Evolutionary conservation across 768 basidiomycete genomes (phyloP), one percentile per base, ranked within the genome.

Genomic region (Amylocystis lapponica): DNA sequence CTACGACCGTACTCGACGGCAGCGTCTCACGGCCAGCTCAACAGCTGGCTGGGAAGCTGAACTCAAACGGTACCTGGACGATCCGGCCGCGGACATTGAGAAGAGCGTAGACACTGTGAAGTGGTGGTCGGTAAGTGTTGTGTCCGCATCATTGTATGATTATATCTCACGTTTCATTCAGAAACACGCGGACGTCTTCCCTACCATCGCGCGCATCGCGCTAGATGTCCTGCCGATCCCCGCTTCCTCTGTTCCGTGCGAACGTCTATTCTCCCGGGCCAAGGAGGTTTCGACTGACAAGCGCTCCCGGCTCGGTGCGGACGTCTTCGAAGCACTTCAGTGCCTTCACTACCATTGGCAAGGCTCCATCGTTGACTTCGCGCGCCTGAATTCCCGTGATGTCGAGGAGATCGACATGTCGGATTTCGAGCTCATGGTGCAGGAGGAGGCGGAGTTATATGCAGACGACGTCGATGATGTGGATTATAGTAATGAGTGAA

Each of bases 61-160:
- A 26, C 27, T 53, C 2, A n/a, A 38, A 7, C 40, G 20, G 13
- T 54, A 61, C 41, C 53, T 54, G 2, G 26, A 35, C 1, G 52
- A 54, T 19, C 32, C 50, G 4, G 30, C 32, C 1, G 26, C n/a
- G 2, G 21, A 54, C 16, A 47, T 56, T 4, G 34, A 30, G 2
- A 51, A 49, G 17, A 36, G 51, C 6, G 51, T 34, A 0, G 36
- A 56, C 19, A 47, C 50, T 4, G 35, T 56, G 3, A 10, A 39
- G 9, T 52, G 48, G 51, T 55, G 51, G 53, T 39, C 21, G 27
- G 49, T 33, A n/a, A 33, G 32, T 33, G 9, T n/a, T 19, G 19
- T 33, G 19, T 5, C 19, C 14, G 19, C 19, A 7, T 33, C n/a
- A 19, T 33, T 30, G 29, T 30, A 30, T n/a, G n/a, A 9, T 9